Conservation (phyloP, 257 asterid genomes). For the Solanum etuberosum region DNA sequence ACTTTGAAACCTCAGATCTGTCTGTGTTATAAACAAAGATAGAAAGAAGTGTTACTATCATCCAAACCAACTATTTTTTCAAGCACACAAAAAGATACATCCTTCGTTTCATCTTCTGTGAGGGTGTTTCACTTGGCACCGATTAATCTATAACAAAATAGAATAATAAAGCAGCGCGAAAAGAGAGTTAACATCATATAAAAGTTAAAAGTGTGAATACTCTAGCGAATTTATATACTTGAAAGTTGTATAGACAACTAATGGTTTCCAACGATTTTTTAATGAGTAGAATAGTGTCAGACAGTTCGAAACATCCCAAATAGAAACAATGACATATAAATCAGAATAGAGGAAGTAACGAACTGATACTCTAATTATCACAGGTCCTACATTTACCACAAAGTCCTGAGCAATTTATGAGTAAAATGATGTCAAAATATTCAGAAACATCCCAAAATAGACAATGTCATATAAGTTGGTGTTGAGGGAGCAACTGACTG, state of each 20-base stretch:
- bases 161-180: background rate
- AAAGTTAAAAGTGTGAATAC: background rate
- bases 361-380: background rate
- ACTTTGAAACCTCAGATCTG: conserved; percentile 45
- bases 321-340: background rate
- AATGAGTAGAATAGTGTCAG: background rate
- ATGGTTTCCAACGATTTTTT: background rate
- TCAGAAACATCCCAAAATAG: background rate
- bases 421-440: background rate
- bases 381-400: background rate
- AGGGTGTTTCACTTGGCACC: background rate
- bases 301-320: background rate
- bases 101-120: background rate
- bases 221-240: background rate
- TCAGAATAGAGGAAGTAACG: background rate
- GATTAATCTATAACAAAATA: background rate
- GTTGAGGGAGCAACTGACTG: background rate
- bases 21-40: conserved; percentile 4
- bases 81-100: background rate
- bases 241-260: background rate
- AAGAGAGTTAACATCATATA: background rate
- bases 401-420: background rate
- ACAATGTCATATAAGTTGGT: background rate
- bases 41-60: background rate
- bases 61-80: background rate